These are phyloP conservation scores for Paratinospora sagittata DNA, from an alignment of 164 flowering plant genomes.

Conservation along the genomic window DNA sequence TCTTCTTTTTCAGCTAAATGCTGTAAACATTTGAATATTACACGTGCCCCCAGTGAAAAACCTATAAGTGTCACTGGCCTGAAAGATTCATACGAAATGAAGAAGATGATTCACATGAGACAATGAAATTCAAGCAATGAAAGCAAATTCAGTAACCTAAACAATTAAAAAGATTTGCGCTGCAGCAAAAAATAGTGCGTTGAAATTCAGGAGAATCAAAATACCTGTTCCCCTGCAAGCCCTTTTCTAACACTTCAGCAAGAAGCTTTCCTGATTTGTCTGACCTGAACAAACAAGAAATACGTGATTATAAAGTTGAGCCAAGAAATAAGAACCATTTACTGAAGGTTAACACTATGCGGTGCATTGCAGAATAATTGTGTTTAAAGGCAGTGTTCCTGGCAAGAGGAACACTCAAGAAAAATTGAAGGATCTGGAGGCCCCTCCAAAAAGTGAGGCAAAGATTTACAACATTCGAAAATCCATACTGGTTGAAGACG, in stretches of 20 bases:
- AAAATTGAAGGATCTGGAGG: background rate
- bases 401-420: background rate
- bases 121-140: background rate
- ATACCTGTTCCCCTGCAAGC: constrained; percentile 90
- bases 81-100: constrained; percentile 24
- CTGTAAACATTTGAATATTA: constrained; percentile 85
- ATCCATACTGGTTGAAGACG: background rate
- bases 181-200: background rate
- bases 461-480: background rate
- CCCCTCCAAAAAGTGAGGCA: background rate
- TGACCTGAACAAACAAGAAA: constrained; percentile 38
- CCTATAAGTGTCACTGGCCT: constrained; percentile 98
- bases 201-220: background rate
- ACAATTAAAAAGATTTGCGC: constrained; percentile 3
- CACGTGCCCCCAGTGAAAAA: constrained; percentile 93
- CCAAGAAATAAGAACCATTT: background rate
- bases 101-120: constrained; percentile 3
- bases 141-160: constrained; percentile 3
- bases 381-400: too few species aligned
- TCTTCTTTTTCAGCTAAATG: constrained; percentile 61
- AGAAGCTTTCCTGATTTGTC: constrained; percentile 92
- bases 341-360: background rate
- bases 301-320: background rate
- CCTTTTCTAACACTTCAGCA: constrained; percentile 82
- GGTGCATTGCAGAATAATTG: too few species aligned